Evolutionary conservation across 495 filamentous ascomycete genomes (phyloP), one percentile per base, ranked within the genome.

Genomic region (Xylaria grammica): DNA sequence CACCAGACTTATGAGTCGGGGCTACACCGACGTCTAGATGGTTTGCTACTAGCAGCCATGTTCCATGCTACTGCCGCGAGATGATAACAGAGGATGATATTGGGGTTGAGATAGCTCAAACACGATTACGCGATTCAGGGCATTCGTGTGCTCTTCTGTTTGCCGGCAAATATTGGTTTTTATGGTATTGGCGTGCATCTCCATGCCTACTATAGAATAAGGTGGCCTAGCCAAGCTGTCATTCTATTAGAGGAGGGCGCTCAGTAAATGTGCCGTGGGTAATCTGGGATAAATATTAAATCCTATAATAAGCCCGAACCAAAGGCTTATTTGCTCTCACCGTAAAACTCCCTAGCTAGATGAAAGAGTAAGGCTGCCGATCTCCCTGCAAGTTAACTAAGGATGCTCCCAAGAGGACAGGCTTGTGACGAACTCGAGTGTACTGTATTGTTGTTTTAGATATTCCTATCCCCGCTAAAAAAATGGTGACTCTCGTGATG

Each of bases 251-350:
- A 48, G 4, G 19, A 48, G 20, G 11, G 4, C n/a, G 15, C 19
- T 20, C 15, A 22, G 6, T 3, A 30, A 51, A 27, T 51, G 49
- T 51, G 36, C n/a, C 24, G 27, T 45, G 54, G 38, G n/a, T 30
- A 44, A 57, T 57, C 38, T 30, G 13, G 38, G 38, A 44, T 45
- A 45, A 45, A 57, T 57, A 19, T 44, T 44, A 3, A 6, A 45
- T 57, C 24, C 20, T 27, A 55, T 42, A n/a, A n/a, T 34, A 30
- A 20, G 8, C 45, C 26, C 20, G 30, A 13, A 9, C 2, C 11
- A 22, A n/a, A 29, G 36, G 6, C 10, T 17, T 4, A 44, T 7
- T 11, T 17, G 22, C 26, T 40, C 17, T 40, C 34, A 9, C 13
- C 4, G 1, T 27, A 38, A 27, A 4, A 1, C 36, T 34, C 8